Conservation (phyloP, 768 basidiomycete genomes). For the Melanogaster broomeanus region DNA sequence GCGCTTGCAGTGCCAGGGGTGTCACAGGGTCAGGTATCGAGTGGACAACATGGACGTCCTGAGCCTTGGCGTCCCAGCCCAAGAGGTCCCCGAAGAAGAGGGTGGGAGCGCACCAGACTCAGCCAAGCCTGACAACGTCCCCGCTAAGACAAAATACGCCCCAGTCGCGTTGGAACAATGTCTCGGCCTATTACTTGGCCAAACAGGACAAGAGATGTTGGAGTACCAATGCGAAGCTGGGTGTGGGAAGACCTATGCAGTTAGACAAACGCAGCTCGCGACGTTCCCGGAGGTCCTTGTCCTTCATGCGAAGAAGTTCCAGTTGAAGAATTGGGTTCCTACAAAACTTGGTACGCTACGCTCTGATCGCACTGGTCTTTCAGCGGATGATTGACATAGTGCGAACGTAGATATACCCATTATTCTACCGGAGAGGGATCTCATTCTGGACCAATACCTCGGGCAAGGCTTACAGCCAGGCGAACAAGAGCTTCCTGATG, state of each 20-base stretch:
- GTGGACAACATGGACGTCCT: slow-evolving; percentile 74
- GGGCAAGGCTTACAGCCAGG: slow-evolving; percentile 69
- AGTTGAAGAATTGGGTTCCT: slow-evolving; percentile 96
- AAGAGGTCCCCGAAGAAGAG: slow-evolving; percentile 27
- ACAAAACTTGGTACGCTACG: slow-evolving; percentile 83
- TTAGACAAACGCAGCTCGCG: slow-evolving; percentile 73
- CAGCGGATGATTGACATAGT: not conserved
- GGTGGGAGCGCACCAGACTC: slow-evolving; percentile 3
- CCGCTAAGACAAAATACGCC: slow-evolving; percentile 59
- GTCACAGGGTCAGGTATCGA: slow-evolving; percentile 80
- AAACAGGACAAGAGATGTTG: slow-evolving; percentile 58
- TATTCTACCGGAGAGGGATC: slow-evolving; percentile 58
- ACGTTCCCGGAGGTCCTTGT: slow-evolving; percentile 89
- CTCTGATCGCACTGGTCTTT: not conserved
- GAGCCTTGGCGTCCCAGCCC: slow-evolving; percentile 78
- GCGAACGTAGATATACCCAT: slow-evolving; percentile 76
- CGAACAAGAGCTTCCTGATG: slow-evolving; percentile 71
- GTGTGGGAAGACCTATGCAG: slow-evolving; percentile 62
- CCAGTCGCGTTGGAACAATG: slow-evolving; percentile 63
- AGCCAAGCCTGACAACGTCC: not conserved
- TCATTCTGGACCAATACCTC: slow-evolving; percentile 64
- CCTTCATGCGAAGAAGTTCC: slow-evolving; percentile 91
- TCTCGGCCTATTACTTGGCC: slow-evolving; percentile 49
- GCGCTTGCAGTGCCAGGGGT: slow-evolving; percentile 77
- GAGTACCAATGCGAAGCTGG: slow-evolving; percentile 86